Percentiles rank a stretch among this genome's conserved stretches.
Conservation (phyloP, 2,329 filamentous ascomycete genomes). For the Immersiporthe knoxdaviesiana region DNA sequence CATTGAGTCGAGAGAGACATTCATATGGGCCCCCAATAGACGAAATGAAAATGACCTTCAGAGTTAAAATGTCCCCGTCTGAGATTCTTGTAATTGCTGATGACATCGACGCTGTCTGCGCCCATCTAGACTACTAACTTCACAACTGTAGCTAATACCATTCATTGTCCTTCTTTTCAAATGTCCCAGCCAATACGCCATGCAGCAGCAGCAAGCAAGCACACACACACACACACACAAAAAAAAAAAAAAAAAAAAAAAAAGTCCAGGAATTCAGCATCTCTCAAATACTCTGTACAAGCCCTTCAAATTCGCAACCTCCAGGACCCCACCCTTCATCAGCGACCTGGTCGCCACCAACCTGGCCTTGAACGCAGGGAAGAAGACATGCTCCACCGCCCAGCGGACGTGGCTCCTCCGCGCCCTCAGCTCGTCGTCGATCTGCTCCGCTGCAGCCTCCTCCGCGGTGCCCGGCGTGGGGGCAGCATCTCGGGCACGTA, state of each 20-base stretch:
- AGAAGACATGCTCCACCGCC: slow-evolving; percentile 82
- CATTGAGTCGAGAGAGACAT: slow-evolving; percentile 15
- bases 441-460: slow-evolving; percentile 40
- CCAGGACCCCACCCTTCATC: slow-evolving; percentile 74
- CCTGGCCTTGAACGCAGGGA: slow-evolving; percentile 83
- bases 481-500: slow-evolving; percentile 89
- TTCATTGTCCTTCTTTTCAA: not conserved
- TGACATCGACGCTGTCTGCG: not conserved
- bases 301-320: slow-evolving; percentile 90
- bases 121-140: not conserved
- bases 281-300: slow-evolving; percentile 94
- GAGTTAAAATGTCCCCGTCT: not conserved
- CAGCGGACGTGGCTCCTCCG: slow-evolving; percentile 72
- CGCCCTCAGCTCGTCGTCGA: slow-evolving; percentile 55
- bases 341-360: slow-evolving; percentile 80
- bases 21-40: slow-evolving; percentile 25
- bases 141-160: not conserved
- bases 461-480: slow-evolving; percentile 41
- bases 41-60: slow-evolving; percentile 30
- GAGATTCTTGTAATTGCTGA: not conserved
- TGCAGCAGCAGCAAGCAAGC: not conserved
- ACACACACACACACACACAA: not conserved
- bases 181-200: not conserved
- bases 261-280: slow-evolving; percentile 63
- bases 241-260: too few species aligned